These are phyloP conservation scores for Xylariaceae sp. DNA, from an alignment of 2,329 filamentous ascomycete species.

Conservation along the genomic window DNA sequence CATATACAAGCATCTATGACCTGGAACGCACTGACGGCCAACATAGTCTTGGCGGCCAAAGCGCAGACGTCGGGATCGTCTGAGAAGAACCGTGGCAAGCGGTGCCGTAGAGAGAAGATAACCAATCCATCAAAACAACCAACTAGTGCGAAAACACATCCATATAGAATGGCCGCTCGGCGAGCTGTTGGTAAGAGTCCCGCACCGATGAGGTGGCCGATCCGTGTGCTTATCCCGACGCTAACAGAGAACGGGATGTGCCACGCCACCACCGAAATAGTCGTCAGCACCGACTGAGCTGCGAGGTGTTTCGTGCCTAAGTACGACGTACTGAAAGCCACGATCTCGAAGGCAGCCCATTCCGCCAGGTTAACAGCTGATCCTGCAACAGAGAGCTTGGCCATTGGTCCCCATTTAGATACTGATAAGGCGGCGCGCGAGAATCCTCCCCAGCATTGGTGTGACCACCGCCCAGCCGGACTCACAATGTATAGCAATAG, in stretches of 20 bases:
- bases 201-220: slow-evolving; percentile 52
- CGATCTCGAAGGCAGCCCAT: slow-evolving; percentile 52
- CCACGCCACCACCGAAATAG: slow-evolving; percentile 50
- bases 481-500: slow-evolving; percentile 54
- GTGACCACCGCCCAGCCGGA: slow-evolving; percentile 47
- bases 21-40: slow-evolving; percentile 44
- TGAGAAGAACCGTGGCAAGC: slow-evolving; percentile 43
- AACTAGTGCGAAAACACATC: slow-evolving; percentile 42
- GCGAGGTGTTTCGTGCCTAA: slow-evolving; percentile 51
- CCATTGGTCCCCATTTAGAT: slow-evolving; percentile 49
- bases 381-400: slow-evolving; percentile 48
- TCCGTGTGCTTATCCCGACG: slow-evolving; percentile 50
- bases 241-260: slow-evolving; percentile 52
- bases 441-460: slow-evolving; percentile 54
- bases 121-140: slow-evolving; percentile 45
- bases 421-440: slow-evolving; percentile 42
- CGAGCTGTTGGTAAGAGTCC: slow-evolving; percentile 43
- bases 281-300: slow-evolving; percentile 51
- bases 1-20: slow-evolving; percentile 45
- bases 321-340: slow-evolving; percentile 54
- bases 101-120: slow-evolving; percentile 42
- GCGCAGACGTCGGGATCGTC: slow-evolving; percentile 41
- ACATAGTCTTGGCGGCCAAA: slow-evolving; percentile 42
- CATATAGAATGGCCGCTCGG: slow-evolving; percentile 43
- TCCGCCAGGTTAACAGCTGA: slow-evolving; percentile 50